Percentiles rank a stretch among this genome's conserved stretches.
Evolutionary conservation across 1,284 basidiomycete genomes (phyloP).

Genomic region (Tylopilus sp.): DNA sequence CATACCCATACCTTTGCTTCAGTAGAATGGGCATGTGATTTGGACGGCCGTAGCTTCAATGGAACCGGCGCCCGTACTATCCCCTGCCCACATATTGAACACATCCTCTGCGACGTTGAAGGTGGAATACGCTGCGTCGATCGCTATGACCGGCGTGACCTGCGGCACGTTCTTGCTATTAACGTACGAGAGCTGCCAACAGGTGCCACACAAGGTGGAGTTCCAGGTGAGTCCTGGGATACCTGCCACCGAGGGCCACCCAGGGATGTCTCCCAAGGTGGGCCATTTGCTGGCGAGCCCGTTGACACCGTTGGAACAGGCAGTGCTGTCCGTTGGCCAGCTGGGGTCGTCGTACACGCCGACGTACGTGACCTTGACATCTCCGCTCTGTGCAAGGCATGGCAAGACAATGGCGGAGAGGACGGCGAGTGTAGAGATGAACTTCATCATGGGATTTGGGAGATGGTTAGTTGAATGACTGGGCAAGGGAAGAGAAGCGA

Average conservation of each 20-base stretch:
- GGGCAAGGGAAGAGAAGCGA: not conserved
- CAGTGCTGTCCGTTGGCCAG: conserved; percentile 52
- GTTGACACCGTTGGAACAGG: conserved; percentile 63
- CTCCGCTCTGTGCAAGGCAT: conserved; percentile 19
- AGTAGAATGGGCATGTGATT: no score
- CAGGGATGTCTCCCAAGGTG: conserved; percentile 54
- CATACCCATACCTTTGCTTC: no score
- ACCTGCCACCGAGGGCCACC: conserved; percentile 58
- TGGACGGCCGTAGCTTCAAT: no score
- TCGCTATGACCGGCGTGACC: no score
- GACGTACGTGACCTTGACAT: conserved; percentile 47
- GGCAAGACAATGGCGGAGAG: conserved; percentile 37
- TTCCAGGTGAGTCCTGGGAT: conserved; percentile 38
- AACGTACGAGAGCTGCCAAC: conserved; percentile 57
- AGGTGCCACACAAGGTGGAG: conserved; percentile 55
- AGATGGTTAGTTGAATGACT: no score
- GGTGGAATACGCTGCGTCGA: conserved; percentile 50
- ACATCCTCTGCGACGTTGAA: conserved; percentile 54
- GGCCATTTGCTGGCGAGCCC: conserved; percentile 56
- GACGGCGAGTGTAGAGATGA: conserved; percentile 28
- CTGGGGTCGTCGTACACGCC: conserved; percentile 36
- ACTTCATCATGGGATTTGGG: conserved; percentile 43
- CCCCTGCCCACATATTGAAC: no score
- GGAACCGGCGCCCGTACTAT: no score
- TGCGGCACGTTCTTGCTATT: no score